These are phyloP conservation scores for Ganoderma lucidum DNA, from an alignment of 1,284 basidiomycete species.

Conservation along the genomic window DNA sequence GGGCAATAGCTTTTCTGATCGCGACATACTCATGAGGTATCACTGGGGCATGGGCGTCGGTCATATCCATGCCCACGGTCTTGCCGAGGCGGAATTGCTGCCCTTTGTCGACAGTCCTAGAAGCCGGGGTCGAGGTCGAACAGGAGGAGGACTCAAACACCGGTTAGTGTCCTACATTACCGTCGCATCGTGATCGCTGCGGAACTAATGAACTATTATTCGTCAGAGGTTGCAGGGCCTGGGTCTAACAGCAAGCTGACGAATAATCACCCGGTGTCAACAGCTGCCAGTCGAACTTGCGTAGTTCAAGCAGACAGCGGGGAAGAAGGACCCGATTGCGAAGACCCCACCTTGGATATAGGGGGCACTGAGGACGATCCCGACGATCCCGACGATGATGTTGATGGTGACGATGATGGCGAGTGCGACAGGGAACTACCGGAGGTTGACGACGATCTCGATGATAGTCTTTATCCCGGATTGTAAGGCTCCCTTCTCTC, in stretches of 20 bases:
- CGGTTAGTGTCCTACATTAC: neutral
- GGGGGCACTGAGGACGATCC: neutral
- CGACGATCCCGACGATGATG: neutral
- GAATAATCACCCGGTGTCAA: no score
- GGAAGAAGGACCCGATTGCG: neutral
- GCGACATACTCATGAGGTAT: slow-evolving; percentile 13
- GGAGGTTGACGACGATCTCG: neutral
- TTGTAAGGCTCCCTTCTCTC: neutral
- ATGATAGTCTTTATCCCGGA: neutral
- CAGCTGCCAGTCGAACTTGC: no score
- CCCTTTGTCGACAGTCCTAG: neutral
- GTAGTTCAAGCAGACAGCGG: no score
- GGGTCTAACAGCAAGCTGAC: neutral
- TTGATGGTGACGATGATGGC: neutral
- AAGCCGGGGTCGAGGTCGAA: neutral
- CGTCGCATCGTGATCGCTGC: no score
- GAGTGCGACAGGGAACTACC: neutral
- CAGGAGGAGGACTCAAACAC: neutral
- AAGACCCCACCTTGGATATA: neutral
- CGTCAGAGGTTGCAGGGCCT: neutral
- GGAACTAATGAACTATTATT: neutral
- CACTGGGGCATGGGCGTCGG: slow-evolving; percentile 17
- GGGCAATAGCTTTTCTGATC: slow-evolving; percentile 13
- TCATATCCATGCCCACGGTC: slow-evolving; percentile 8
- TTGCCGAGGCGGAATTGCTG: neutral